These are phyloP conservation scores for Cucurbita maxima DNA, from an alignment of 306 rosid genomes.

Conservation along the genomic window DNA sequence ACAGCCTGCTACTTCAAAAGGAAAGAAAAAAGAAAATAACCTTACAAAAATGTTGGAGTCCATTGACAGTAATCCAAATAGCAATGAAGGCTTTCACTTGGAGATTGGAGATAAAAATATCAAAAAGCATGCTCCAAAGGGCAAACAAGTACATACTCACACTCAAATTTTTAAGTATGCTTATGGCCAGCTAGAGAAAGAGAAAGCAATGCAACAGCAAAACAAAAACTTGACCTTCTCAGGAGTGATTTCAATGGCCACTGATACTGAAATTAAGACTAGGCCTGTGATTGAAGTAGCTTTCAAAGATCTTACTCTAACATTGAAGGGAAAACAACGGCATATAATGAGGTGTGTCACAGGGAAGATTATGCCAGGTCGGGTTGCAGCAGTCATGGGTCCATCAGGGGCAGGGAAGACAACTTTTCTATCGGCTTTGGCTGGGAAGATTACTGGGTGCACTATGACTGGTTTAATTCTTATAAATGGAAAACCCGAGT, in stretches of 20 bases:
- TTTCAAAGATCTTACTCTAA: slow-evolving; percentile 61
- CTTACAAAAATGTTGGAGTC: slow-evolving; percentile 49
- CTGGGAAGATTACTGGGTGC: slow-evolving; percentile 63
- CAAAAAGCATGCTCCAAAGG: slow-evolving; percentile 45
- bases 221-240: slow-evolving; percentile 64
- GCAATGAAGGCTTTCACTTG: slow-evolving; percentile 44
- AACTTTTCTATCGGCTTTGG: slow-evolving; percentile 70
- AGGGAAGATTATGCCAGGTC: slow-evolving; percentile 62
- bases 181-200: slow-evolving; percentile 70
- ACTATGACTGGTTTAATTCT: slow-evolving; percentile 44
- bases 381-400: slow-evolving; percentile 83
- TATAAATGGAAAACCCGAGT: slow-evolving; percentile 52
- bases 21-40: slow-evolving; percentile 29
- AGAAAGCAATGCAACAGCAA: slow-evolving; percentile 65
- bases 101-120: slow-evolving; percentile 56
- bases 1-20: slow-evolving; percentile 20
- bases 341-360: slow-evolving; percentile 52
- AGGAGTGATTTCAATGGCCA: slow-evolving; percentile 61
- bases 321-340: slow-evolving; percentile 47
- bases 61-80: slow-evolving; percentile 33
- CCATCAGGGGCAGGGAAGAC: slow-evolving; percentile 90
- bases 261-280: slow-evolving; percentile 30
- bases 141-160: slow-evolving; percentile 40
- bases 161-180: slow-evolving; percentile 82
- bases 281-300: slow-evolving; percentile 66